Conservation (phyloP, 306 rosid species). For the Gastrolobium villosum region DNA sequence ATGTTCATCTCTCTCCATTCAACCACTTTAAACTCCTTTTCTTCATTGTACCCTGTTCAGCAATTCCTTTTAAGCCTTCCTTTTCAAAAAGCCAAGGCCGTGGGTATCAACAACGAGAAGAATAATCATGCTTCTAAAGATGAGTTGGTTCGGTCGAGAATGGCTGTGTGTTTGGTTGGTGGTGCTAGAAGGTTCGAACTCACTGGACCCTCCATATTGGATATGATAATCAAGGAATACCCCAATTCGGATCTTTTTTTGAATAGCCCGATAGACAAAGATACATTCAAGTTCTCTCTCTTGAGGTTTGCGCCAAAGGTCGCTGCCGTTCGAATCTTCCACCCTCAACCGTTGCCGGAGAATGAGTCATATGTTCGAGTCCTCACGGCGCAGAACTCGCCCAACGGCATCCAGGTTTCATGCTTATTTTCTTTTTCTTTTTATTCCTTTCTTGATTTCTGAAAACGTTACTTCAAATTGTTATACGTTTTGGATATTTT, state of each 20-base stretch:
- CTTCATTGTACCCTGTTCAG: slow-evolving; percentile 51
- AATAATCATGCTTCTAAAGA: slow-evolving; percentile 43
- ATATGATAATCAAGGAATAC: slow-evolving; percentile 65
- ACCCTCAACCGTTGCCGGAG: slow-evolving; percentile 64
- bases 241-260: slow-evolving; percentile 91
- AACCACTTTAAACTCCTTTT: slow-evolving; percentile 43
- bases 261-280: slow-evolving; percentile 68
- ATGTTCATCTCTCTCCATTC: slow-evolving; percentile 56
- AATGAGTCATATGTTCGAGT: slow-evolving; percentile 74
- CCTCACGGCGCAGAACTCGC: slow-evolving; percentile 76
- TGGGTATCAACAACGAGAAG: neutral
- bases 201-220: slow-evolving; percentile 83
- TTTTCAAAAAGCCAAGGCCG: slow-evolving; percentile 27
- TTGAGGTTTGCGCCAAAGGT: slow-evolving; percentile 69
- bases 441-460: neutral
- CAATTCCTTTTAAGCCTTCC: slow-evolving; percentile 50
- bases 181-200: slow-evolving; percentile 97
- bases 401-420: slow-evolving; percentile 91
- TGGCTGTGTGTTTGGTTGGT: slow-evolving; percentile 93
- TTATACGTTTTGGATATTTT: neutral
- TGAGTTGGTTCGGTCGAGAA: slow-evolving; percentile 68
- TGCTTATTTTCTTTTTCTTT: neutral
- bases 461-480: neutral
- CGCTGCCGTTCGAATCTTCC: slow-evolving; percentile 71
- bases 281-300: slow-evolving; percentile 77